Conservation (phyloP, 805 yeast genomes). For the Ogataea trehalophila region DNA sequence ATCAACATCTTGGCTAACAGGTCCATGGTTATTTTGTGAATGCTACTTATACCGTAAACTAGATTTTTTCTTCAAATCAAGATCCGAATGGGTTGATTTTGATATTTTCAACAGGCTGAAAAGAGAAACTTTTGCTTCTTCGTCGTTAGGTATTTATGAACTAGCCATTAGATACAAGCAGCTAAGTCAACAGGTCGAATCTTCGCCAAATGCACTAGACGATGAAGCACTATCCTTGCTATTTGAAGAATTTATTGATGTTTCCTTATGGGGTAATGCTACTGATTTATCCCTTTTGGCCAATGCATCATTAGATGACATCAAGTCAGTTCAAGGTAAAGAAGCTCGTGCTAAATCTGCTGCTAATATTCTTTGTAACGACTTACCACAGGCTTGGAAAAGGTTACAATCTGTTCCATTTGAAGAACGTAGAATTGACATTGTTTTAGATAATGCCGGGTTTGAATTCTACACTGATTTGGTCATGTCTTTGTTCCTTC, state of each 20-base stretch:
- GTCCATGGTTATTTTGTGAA: constrained; percentile 90
- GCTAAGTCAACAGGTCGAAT: constrained; percentile 29
- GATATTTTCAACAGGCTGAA: constrained; percentile 76
- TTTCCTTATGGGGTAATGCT: constrained; percentile 97
- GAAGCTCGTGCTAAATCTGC: constrained; percentile 80
- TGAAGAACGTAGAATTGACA: constrained; percentile 56
- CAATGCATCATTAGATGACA: constrained; percentile 84
- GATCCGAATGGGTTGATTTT: constrained; percentile 45
- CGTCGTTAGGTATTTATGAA: constrained; percentile 75
- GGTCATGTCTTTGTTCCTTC: constrained; percentile 54
- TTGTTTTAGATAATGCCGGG: constrained; percentile 90
- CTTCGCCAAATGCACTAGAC: constrained; percentile 21
- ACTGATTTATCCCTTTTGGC: constrained; percentile 89
- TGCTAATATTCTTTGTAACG: constrained; percentile 72
- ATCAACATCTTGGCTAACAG: constrained; percentile 62
- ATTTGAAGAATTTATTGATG: constrained; percentile 79
- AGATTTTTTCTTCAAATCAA: constrained; percentile 39
- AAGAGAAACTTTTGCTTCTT: constrained; percentile 66
- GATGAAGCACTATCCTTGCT: constrained; percentile 45
- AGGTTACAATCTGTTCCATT: constrained; percentile 29
- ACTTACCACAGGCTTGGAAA: constrained; percentile 64
- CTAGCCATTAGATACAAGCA: constrained; percentile 61
- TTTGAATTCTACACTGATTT: constrained; percentile 91
- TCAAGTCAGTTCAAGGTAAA: constrained; percentile 86
- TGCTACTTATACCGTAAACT: constrained; percentile 74